Evolutionary conservation across 306 rosid genomes (phyloP), one percentile per base, ranked within the genome.

Genomic region (Trifolium repens): DNA sequence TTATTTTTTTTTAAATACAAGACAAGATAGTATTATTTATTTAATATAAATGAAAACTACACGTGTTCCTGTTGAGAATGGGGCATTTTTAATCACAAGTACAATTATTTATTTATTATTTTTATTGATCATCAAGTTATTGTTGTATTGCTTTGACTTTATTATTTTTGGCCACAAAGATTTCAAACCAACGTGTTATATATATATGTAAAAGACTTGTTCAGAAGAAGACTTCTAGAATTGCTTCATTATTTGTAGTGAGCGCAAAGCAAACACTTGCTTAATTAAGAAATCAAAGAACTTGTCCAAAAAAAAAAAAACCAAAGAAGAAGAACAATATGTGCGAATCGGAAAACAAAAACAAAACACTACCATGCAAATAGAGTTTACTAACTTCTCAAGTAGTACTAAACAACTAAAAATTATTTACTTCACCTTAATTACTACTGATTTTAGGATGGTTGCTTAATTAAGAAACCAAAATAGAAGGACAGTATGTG

Each of bases 201-300:
- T 59, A 57, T 59, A 17, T 10, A 50, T 40, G 15, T 1, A 13
- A 16, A 2, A 53, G 84, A 81, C 84, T 43, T 62, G 47, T 69
- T 75, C 84, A 80, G 40, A 75, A 8, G 6, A 35, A 55, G 22
- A 61, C 52, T 80, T 74, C 80, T 80, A 74, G 84, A 67, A 24
- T 58, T 10, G 34, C 17, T 26, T 27, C n/a, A 15, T 57, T 57
- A 46, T 46, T 40, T 68, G 76, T 13, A 68, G 60, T 49, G 58
- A 37, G 34, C 5, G 42, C 72, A 60, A 75, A 75, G 34, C 72
- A 80, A 67, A 59, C 67, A 58, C 17, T 63, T 22, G 14, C 68
- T 63, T 63, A 62, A 62, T 63, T 63, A 63, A 34, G 42, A 62
- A 32, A 62, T 15, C 35, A 58, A 58, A 62, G 22, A 34, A 15